Evolutionary conservation across 352 stramenopile genomes (phyloP).

Genomic region (Thraustotheca clavata): DNA sequence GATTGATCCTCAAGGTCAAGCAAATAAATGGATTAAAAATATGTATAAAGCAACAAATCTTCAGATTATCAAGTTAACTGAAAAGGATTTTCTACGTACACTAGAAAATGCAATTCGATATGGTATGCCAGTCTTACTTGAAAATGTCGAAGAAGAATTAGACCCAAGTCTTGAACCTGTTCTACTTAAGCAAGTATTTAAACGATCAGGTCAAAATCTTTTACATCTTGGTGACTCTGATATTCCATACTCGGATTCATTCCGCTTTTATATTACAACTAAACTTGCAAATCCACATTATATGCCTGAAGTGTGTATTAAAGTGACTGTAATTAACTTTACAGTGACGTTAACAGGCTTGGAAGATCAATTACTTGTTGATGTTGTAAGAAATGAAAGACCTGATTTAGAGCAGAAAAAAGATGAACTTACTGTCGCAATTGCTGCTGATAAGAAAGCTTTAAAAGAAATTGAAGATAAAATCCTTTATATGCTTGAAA

Average conservation of each 20-base stretch:
- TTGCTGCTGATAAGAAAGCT: slow-evolving; percentile 88
- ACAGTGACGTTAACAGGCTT: slow-evolving; percentile 88
- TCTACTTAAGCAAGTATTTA: slow-evolving; percentile 91
- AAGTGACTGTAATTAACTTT: slow-evolving; percentile 94
- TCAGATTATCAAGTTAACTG: slow-evolving; percentile 90
- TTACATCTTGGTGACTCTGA: slow-evolving; percentile 88
- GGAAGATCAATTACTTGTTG: slow-evolving; percentile 89
- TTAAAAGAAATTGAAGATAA: slow-evolving; percentile 94
- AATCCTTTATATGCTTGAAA: slow-evolving; percentile 90
- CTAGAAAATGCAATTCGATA: slow-evolving; percentile 90
- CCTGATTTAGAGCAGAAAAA: slow-evolving; percentile 90
- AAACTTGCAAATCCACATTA: slow-evolving; percentile 93
- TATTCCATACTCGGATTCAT: slow-evolving; percentile 88
- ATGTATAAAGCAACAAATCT: slow-evolving; percentile 81
- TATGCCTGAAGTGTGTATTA: slow-evolving; percentile 92
- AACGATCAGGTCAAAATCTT: slow-evolving; percentile 81
- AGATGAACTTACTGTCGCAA: slow-evolving; percentile 88
- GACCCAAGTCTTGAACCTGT: slow-evolving; percentile 91
- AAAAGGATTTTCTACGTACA: slow-evolving; percentile 88
- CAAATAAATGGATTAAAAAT: slow-evolving; percentile 92
- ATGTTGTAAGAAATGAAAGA: slow-evolving; percentile 88
- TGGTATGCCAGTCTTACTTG: slow-evolving; percentile 84
- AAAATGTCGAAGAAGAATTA: slow-evolving; percentile 91
- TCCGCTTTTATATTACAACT: slow-evolving; percentile 92
- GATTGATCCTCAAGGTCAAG: slow-evolving; percentile 92